phyloP scores from a whole-genome alignment of 2,329 filamentous ascomycete genomes.

The Cercospora sesami region DNA sequence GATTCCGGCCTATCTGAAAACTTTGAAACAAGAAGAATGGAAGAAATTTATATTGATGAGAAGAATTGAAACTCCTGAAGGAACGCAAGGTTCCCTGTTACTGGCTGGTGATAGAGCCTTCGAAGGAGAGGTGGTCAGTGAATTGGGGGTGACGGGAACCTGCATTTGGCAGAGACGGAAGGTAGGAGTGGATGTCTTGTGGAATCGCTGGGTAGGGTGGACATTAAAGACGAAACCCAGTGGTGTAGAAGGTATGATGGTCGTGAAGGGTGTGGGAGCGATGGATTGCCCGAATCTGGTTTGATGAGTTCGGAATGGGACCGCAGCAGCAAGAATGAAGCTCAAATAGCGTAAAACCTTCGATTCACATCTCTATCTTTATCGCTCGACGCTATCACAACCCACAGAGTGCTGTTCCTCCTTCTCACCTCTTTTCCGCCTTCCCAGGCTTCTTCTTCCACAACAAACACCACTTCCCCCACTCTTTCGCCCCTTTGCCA shows the following conservation, averaged over 20 bases:
- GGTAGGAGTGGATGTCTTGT: slow-evolving; percentile 34
- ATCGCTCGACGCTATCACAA: too few relatives aligned
- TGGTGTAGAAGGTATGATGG: slow-evolving; percentile 49
- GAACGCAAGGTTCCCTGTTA: slow-evolving; percentile 39
- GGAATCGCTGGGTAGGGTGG: slow-evolving; percentile 43
- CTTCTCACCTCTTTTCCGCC: slow-evolving; percentile 36
- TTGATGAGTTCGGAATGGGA: not conserved
- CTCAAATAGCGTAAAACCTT: too few relatives aligned
- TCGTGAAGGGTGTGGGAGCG: slow-evolving; percentile 50
- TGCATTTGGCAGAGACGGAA: slow-evolving; percentile 41
- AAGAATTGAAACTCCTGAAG: slow-evolving; percentile 40
- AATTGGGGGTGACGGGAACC: slow-evolving; percentile 46
- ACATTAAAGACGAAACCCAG: slow-evolving; percentile 49
- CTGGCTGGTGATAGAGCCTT: slow-evolving; percentile 34
- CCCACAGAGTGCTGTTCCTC: too few relatives aligned
- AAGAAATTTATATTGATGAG: slow-evolving; percentile 45
- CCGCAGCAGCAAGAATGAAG: too few relatives aligned
- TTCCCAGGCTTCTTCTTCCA: slow-evolving; percentile 27
- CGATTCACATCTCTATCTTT: too few relatives aligned
- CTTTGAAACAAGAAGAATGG: slow-evolving; percentile 35
- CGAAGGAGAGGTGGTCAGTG: slow-evolving; percentile 44
- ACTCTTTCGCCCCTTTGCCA: slow-evolving; percentile 25
- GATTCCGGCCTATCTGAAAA: slow-evolving; percentile 41
- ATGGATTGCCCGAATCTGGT: slow-evolving; percentile 44
- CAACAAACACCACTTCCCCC: slow-evolving; percentile 36